Evolutionary conservation across 2,329 filamentous ascomycete species (phyloP), one percentile per base, ranked within the genome.

Genomic region (Penicillium corylophilum): DNA sequence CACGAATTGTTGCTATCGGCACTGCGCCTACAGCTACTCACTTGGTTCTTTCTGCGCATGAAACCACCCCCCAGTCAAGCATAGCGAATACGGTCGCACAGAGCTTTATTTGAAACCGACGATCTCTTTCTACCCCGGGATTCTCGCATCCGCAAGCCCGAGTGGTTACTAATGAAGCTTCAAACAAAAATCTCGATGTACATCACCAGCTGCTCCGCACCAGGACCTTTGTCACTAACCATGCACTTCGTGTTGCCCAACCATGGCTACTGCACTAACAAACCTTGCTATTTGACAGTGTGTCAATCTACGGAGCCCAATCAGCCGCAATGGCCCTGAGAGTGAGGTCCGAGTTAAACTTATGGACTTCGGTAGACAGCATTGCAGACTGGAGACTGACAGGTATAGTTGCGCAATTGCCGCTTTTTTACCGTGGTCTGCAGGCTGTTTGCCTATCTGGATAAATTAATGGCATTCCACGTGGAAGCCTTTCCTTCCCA

Each of bases 1-100:
- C 56, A 59, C 46, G 26, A 24, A n/a, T 10, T 20, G 49, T 62
- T 62, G n/a, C 20, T 45, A 59, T 59, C 50, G 24, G 48, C 55
- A n/a, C 57, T 51, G 52, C 46, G 22, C 20, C 9, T 40, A 41
- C 53, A 50, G 38, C 44, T 29, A 24, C 16, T 10, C 23, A 23
- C 9, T 24, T 33, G 16, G 9, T 29, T 23, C 12, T 26, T 18
- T 16, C 39, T 16, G 20, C 18, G 36, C 36, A 39, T 39, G 36
- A 39, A 39, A n/a, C n/a, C n/a, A n/a, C n/a, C n/a, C 18, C n/a
- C 12, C 20, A 4, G 20, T 26, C 23, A 41, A 26, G 9, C 9
- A 9, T 20, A 10, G n/a, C 8, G 15, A 18, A 36, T 20, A 8
- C 9, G 16, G 16, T 38, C 16, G 12, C 18, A 12, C 9, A 6